Conservation (phyloP, 2,329 filamentous ascomycete species). For the Whalleya microplaca region DNA sequence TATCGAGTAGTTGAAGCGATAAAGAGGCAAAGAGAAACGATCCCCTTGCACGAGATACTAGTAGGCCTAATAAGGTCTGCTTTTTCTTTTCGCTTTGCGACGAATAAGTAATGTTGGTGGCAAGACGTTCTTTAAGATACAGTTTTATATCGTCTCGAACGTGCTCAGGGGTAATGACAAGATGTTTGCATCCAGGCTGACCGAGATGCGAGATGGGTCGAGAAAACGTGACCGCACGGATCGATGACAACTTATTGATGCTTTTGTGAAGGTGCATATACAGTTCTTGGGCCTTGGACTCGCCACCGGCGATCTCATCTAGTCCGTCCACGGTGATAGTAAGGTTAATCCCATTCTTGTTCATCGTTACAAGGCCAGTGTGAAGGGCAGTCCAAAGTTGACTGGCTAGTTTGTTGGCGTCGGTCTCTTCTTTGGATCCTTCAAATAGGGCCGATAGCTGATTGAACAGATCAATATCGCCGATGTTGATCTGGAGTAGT, state of each 20-base stretch:
- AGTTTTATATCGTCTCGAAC: constrained; percentile 41
- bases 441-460: constrained; percentile 36
- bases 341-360: constrained; percentile 33
- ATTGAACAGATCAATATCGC: constrained; percentile 41
- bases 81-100: constrained; percentile 22
- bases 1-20: constrained; percentile 34
- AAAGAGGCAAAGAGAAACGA: constrained; percentile 45
- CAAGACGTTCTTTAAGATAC: constrained; percentile 33
- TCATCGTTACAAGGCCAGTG: constrained; percentile 37
- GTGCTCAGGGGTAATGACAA: constrained; percentile 39
- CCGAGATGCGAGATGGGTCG: constrained; percentile 38
- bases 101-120: constrained; percentile 23
- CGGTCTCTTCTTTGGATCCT: constrained; percentile 26
- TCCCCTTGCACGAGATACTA: constrained; percentile 39
- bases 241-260: constrained; percentile 33
- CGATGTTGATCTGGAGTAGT: constrained; percentile 44
- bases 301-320: constrained; percentile 38
- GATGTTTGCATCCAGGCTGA: constrained; percentile 35
- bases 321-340: constrained; percentile 44
- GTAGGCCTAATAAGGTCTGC: constrained; percentile 34
- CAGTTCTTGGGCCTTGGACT: constrained; percentile 31
- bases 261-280: constrained; percentile 38
- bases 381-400: constrained; percentile 42
- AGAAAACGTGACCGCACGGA: constrained; percentile 42
- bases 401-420: constrained; percentile 32